phyloP scores from a whole-genome alignment of 2,329 filamentous ascomycete species.

The Fusarium virguliforme region DNA sequence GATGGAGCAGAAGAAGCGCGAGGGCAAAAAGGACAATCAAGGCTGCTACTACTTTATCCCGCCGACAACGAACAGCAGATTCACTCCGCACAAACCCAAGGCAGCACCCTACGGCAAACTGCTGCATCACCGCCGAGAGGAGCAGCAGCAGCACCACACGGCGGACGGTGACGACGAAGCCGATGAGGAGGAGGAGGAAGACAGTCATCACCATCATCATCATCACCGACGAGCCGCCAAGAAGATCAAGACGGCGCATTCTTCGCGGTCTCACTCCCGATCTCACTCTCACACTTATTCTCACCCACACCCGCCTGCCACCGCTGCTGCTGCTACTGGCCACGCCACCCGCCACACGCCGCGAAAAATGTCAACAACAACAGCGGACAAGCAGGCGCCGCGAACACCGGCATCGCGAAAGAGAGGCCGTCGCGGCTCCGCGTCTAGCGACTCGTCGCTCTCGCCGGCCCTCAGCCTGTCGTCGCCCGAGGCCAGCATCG shows the following conservation, averaged over 20 bases:
- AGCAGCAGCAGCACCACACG: slow-evolving; percentile 31
- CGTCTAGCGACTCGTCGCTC: slow-evolving; percentile 62
- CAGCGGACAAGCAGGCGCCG: slow-evolving; percentile 38
- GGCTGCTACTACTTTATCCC: slow-evolving; percentile 70
- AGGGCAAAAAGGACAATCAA: slow-evolving; percentile 69
- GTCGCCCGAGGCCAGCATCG: slow-evolving; percentile 57
- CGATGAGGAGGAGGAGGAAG: slow-evolving; percentile 1
- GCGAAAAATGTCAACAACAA: slow-evolving; percentile 47
- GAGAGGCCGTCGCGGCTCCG: slow-evolving; percentile 57
- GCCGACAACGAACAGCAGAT: slow-evolving; percentile 61
- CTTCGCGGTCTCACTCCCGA: slow-evolving; percentile 21
- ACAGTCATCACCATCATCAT: slow-evolving; percentile 3
- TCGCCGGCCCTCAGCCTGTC: slow-evolving; percentile 60
- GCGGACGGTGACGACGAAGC: slow-evolving; percentile 27
- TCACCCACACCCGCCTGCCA: slow-evolving; percentile 29
- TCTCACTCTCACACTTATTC: slow-evolving; percentile 42
- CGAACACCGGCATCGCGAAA: slow-evolving; percentile 57
- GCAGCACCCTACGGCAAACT: slow-evolving; percentile 67
- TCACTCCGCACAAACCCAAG: slow-evolving; percentile 63
- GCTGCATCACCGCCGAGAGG: slow-evolving; percentile 56
- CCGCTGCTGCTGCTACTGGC: slow-evolving; percentile 20
- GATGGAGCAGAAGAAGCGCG: slow-evolving; percentile 69
- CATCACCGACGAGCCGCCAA: slow-evolving; percentile 54
- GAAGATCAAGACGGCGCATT: slow-evolving; percentile 57
- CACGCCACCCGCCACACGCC: slow-evolving; percentile 48